A percentile compares a stretch with the other conserved stretches of the same genome.
Conservation (phyloP, 768 basidiomycete genomes). For the Lenzites betulinus region DNA sequence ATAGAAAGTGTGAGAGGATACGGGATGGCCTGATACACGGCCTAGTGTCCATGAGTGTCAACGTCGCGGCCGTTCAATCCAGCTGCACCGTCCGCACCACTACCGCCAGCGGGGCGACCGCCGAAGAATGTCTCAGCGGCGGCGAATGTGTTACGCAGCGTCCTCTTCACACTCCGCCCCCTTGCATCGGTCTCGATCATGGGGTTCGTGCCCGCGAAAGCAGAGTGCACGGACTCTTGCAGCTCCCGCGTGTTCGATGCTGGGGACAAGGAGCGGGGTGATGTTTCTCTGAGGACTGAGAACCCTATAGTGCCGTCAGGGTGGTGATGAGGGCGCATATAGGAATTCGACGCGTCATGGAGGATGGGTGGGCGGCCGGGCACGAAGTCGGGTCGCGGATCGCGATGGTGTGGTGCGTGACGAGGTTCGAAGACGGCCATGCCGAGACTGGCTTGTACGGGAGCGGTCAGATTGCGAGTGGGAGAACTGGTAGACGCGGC, state of each 20-base stretch:
- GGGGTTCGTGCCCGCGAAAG: slow-evolving; percentile 27
- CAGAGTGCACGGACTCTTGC: slow-evolving; percentile 42
- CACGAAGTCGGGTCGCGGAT: slow-evolving; percentile 2
- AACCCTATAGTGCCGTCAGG: slow-evolving; percentile 18
- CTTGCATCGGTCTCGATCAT: slow-evolving; percentile 40
- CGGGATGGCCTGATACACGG: not conserved
- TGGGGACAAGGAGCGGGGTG: slow-evolving; percentile 28
- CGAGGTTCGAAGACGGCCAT: slow-evolving; percentile 17
- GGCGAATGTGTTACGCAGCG: slow-evolving; percentile 64
- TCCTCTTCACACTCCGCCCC: slow-evolving; percentile 64
- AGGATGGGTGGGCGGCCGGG: slow-evolving; percentile 21
- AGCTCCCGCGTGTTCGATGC: slow-evolving; percentile 41
- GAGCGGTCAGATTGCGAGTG: not conserved
- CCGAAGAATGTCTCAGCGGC: slow-evolving; percentile 74
- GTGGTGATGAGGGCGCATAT: slow-evolving; percentile 15
- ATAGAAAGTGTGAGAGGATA: not conserved
- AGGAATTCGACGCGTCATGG: slow-evolving; percentile 28
- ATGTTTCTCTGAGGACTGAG: slow-evolving; percentile 17
- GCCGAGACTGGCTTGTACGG: slow-evolving; percentile 6
- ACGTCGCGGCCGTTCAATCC: slow-evolving; percentile 22
- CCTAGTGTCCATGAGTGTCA: slow-evolving; percentile 23
- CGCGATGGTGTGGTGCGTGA: slow-evolving; percentile 14
- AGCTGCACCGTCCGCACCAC: slow-evolving; percentile 22
- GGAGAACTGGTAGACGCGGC: slow-evolving; percentile 9
- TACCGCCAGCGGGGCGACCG: slow-evolving; percentile 34